Conservation (phyloP, 257 asterid species). For the Plantago elongata region DNA sequence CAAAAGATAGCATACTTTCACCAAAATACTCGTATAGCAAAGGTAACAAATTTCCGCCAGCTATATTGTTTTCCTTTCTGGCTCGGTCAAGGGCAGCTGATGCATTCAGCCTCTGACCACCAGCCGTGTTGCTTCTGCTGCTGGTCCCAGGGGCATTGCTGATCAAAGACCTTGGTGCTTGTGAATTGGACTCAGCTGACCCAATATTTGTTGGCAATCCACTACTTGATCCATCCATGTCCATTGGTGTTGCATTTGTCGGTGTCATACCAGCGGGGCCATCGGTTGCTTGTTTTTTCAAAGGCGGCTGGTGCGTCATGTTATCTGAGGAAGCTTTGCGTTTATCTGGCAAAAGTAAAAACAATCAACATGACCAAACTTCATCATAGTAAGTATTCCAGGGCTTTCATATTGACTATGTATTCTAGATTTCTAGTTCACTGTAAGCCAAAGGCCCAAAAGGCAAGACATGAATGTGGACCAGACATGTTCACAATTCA, state of each 20-base stretch:
- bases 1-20: slow-evolving; percentile 67
- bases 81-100: slow-evolving; percentile 53
- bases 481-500: too few species aligned
- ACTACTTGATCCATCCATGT: slow-evolving; percentile 39
- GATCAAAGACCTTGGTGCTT: slow-evolving; percentile 35
- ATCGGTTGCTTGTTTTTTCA: slow-evolving; percentile 61
- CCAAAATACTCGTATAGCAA: slow-evolving; percentile 60
- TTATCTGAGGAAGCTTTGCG: slow-evolving; percentile 69
- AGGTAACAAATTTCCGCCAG: slow-evolving; percentile 50
- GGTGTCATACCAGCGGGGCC: slow-evolving; percentile 17
- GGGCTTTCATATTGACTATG: too few species aligned
- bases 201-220: slow-evolving; percentile 35
- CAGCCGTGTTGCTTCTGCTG: slow-evolving; percentile 37
- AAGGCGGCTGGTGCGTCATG: slow-evolving; percentile 68
- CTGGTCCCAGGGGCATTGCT: slow-evolving; percentile 41
- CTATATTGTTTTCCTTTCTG: slow-evolving; percentile 49
- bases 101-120: slow-evolving; percentile 42
- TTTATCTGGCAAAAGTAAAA: slow-evolving; percentile 41
- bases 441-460: too few species aligned
- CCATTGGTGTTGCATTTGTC: slow-evolving; percentile 35
- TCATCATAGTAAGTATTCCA: neutral
- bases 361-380: neutral
- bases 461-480: too few species aligned
- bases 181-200: slow-evolving; percentile 31
- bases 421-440: too few species aligned